Conservation (phyloP, 2,329 filamentous ascomycete genomes). For the Aureobasidium sp. region DNA sequence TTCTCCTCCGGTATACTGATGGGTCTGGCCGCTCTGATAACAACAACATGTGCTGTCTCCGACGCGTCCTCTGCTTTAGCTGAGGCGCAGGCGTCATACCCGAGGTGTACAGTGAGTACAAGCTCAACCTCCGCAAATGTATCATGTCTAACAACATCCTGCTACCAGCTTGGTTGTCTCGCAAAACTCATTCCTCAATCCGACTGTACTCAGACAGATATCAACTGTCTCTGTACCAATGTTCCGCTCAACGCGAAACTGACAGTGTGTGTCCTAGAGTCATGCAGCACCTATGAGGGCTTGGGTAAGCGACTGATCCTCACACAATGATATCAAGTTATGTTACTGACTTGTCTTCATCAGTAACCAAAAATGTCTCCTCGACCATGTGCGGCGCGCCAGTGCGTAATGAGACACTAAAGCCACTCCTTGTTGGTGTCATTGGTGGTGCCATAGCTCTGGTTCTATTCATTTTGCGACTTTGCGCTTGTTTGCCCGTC, state of each 20-base stretch:
- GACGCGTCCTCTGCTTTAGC: neutral
- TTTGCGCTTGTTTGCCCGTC: slow-evolving; percentile 21
- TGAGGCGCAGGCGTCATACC: slow-evolving; percentile 5
- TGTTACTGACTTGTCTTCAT: neutral
- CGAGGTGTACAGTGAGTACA: slow-evolving; percentile 7
- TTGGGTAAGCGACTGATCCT: neutral
- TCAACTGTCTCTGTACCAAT: slow-evolving; percentile 27
- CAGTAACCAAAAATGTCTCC: slow-evolving; percentile 22
- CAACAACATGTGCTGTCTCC: neutral
- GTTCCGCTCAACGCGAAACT: slow-evolving; percentile 20
- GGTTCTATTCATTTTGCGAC: slow-evolving; percentile 24
- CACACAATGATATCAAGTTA: too few relatives aligned
- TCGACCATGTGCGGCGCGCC: slow-evolving; percentile 18
- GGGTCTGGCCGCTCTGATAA: neutral
- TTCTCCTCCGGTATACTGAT: neutral
- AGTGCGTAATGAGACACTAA: slow-evolving; percentile 21
- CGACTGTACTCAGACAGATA: slow-evolving; percentile 25
- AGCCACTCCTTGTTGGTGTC: slow-evolving; percentile 22
- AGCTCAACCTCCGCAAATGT: too few relatives aligned
- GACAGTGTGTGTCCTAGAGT: slow-evolving; percentile 20
- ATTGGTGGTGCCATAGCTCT: slow-evolving; percentile 25
- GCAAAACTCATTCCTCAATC: slow-evolving; percentile 24
- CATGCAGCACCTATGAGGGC: slow-evolving; percentile 14
- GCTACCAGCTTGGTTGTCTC: slow-evolving; percentile 26
- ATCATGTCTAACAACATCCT: neutral